Conservation (phyloP, 139 green algal genomes). For the Chlamydomonas sphaeroides region DNA sequence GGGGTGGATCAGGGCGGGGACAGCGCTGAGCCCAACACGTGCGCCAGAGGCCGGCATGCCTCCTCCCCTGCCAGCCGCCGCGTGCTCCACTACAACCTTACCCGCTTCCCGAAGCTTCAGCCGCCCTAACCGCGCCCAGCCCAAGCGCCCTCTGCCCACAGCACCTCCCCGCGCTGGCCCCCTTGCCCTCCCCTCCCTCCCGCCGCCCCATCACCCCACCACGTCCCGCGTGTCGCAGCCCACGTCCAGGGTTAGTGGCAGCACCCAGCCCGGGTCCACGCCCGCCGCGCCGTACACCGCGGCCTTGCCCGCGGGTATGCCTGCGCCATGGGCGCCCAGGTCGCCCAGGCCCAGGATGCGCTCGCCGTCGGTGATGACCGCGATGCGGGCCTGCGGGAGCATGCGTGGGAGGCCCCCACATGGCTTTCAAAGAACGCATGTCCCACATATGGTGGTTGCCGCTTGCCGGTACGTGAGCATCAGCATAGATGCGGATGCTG, state of each 20-base stretch:
- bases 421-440: no score
- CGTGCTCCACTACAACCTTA: no score
- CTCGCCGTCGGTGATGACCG: conserved; percentile 83
- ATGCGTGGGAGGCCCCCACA: not conserved
- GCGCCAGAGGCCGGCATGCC: not conserved
- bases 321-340: conserved; percentile 80
- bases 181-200: no score
- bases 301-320: conserved; percentile 84
- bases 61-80: no score
- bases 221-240: conserved; percentile 88
- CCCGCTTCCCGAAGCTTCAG: conserved; percentile 83
- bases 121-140: no score
- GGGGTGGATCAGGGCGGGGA: no score
- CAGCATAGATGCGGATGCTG: no score
- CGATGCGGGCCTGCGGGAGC: conserved; percentile 40
- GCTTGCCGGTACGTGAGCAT: no score
- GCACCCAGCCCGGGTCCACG: conserved; percentile 48
- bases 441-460: no score
- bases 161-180: no score
- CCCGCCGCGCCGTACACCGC: conserved; percentile 78
- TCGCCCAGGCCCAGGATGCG: conserved; percentile 81
- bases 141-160: no score
- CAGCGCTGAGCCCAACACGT: not conserved
- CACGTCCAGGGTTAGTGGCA: conserved; percentile 91
- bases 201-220: conserved; percentile 49